Base-by-base conservation (phyloP, 2,329 filamentous ascomycete genomes). In the Aciculosporium take region DNA sequence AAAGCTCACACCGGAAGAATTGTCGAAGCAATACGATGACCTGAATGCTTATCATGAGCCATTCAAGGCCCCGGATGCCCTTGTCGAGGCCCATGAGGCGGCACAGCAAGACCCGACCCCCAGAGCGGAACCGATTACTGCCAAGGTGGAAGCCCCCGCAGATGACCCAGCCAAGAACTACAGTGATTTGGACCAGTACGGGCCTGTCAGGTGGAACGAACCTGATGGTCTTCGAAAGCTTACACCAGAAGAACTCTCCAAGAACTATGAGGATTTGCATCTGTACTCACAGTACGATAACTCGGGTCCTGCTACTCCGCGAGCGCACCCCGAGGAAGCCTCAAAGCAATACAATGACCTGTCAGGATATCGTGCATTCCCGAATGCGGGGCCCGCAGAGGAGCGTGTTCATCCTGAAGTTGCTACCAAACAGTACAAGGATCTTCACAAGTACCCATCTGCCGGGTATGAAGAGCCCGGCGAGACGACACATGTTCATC, bases 341-440 rank as follows among this genome's bases (percentile, higher is more conserved):
- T 60, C 59, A 1, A 63, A 63, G 48, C 48, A 56, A 34, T 65
- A 64, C 42, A 28, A 49, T 6, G 62, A 65, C 41, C 46, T 66
- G 29, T 40, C 48, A 31, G 52, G 54, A 8, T 66, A 66, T 41
- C 48, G 47, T 2, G 45, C 49, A 2, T 55, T 52, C 34, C 47
- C 50, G 15, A 56, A 59, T 34, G 34, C 47, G 1, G 53, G 48
- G 2, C 51, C 50, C 3, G 42, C 44, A 15, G 37, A 37, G 6
- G 51, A 52, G 32, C 49, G 47, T 5, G 41, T 53, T 23, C 54
- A 59, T 27, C 51, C 56, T 4, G 56, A 58, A 24, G 44, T 58
- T 23, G 51, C 49, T 6, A 59, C 58, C 23, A 61, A 58, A 42
- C 43, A 54, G 27, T 62, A 62, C 38, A 46, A 53, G 30, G 60